Percentiles rank a stretch among this genome's conserved stretches.
These are phyloP conservation scores for Amylocystis lapponica DNA, from an alignment of 768 basidiomycete genomes.

Conservation along the genomic window DNA sequence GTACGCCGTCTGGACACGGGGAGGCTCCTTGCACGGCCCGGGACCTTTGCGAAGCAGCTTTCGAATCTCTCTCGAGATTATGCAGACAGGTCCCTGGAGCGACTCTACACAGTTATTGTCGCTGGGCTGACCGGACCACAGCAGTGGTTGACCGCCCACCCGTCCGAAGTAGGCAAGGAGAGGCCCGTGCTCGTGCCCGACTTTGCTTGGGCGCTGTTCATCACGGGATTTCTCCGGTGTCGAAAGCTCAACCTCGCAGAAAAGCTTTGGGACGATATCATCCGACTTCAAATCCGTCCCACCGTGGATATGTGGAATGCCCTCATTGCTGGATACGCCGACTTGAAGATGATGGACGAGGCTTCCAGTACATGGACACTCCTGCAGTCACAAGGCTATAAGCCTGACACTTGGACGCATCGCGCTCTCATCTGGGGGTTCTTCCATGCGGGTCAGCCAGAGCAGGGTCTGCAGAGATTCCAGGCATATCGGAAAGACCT, in stretches of 20 bases:
- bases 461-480: conserved; percentile 50
- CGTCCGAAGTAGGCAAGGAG: conserved; percentile 29
- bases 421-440: conserved; percentile 63
- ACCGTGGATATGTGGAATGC: conserved; percentile 63
- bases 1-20: conserved; percentile 45
- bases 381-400: conserved; percentile 51
- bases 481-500: conserved; percentile 38
- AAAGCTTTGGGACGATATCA: conserved; percentile 65
- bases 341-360: conserved; percentile 42
- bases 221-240: conserved; percentile 57
- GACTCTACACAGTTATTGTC: conserved; percentile 46
- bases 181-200: conserved; percentile 50
- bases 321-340: conserved; percentile 57
- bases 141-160: conserved; percentile 47
- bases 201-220: conserved; percentile 56
- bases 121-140: conserved; percentile 45
- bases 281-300: conserved; percentile 41
- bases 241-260: conserved; percentile 52
- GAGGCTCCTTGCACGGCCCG: conserved; percentile 44
- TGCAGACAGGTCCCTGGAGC: conserved; percentile 31
- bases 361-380: conserved; percentile 57
- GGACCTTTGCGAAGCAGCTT: conserved; percentile 45
- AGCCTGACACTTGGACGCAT: conserved; percentile 60
- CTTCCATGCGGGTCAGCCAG: conserved; percentile 43
- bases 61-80: conserved; percentile 35